A percentile compares a stretch with the other conserved stretches of the same genome.
Evolutionary conservation across 768 basidiomycete species (phyloP).

Genomic region (Suillus subluteus): DNA sequence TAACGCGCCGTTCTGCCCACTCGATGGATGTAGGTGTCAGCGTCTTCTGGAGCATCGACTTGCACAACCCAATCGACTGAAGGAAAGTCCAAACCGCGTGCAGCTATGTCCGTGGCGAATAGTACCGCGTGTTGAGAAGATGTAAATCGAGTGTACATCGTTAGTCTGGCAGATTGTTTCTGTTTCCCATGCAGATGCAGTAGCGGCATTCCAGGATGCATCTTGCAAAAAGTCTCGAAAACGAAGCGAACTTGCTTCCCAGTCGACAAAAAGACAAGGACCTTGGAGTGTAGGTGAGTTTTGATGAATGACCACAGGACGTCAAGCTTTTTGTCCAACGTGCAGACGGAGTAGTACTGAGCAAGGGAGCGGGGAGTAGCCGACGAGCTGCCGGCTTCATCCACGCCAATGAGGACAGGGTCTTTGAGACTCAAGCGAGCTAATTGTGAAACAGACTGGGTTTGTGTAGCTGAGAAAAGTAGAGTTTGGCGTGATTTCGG

Average conservation of each 20-base stretch:
- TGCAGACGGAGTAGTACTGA: conserved; percentile 85
- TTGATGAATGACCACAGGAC: conserved; percentile 94
- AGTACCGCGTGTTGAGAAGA: conserved; percentile 81
- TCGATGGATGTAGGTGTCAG: conserved; percentile 96
- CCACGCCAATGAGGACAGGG: conserved; percentile 73
- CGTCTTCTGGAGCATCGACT: conserved; percentile 95
- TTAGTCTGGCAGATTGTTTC: conserved; percentile 87
- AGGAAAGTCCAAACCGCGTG: conserved; percentile 95
- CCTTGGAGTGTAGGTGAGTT: conserved; percentile 88
- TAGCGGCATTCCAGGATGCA: conserved; percentile 94
- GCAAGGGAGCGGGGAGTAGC: conserved; percentile 80
- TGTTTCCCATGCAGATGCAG: conserved; percentile 96
- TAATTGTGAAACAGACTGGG: conserved; percentile 83
- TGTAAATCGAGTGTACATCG: conserved; percentile 85
- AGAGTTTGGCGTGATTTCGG: conserved; percentile 92
- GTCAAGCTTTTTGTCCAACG: conserved; percentile 88
- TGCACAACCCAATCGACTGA: conserved; percentile 97
- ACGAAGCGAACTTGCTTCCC: conserved; percentile 98
- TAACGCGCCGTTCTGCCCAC: conserved; percentile 96
- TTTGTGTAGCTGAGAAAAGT: conserved; percentile 97
- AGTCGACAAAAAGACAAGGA: conserved; percentile 91
- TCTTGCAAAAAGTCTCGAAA: conserved; percentile 92
- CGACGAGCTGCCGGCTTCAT: conserved; percentile 43
- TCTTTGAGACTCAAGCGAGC: conserved; percentile 88
- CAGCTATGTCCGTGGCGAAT: conserved; percentile 95